Conservation (phyloP, 768 basidiomycete genomes). For the Auricularia heimuer region DNA sequence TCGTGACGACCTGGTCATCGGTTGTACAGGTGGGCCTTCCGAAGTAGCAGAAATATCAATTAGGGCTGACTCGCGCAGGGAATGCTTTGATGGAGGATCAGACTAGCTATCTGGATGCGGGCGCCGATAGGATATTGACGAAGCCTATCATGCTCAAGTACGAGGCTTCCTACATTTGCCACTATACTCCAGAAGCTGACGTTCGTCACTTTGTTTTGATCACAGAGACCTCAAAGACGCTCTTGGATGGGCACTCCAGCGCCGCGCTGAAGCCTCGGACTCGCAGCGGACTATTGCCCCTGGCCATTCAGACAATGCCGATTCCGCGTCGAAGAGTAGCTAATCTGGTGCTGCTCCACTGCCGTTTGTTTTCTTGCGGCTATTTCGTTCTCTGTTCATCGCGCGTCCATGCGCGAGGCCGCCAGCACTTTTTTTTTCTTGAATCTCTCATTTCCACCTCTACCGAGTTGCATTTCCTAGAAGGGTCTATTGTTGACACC, state of each 20-base stretch:
- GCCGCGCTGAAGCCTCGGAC: too few species aligned
- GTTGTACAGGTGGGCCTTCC: constrained; percentile 11
- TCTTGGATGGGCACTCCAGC: not conserved
- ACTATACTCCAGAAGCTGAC: not conserved
- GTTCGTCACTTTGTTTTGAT: not conserved
- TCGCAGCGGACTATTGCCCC: too few species aligned
- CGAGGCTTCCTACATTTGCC: not conserved
- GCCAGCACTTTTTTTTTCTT: too few species aligned
- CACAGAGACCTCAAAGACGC: not conserved
- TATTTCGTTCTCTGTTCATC: too few species aligned
- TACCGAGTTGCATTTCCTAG: too few species aligned
- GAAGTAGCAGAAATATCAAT: constrained; percentile 8
- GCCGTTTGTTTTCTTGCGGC: too few species aligned
- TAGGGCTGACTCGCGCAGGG: constrained; percentile 13
- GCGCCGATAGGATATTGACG: constrained; percentile 17
- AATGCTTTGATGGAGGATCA: constrained; percentile 27
- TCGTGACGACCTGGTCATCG: constrained; percentile 27
- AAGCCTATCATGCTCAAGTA: constrained; percentile 14
- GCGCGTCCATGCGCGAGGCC: too few species aligned
- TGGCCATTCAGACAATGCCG: too few species aligned
- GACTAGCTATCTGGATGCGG: constrained; percentile 19
- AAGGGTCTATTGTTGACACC: too few species aligned
- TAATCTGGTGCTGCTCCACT: too few species aligned
- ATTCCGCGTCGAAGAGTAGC: too few species aligned
- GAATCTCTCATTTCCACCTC: too few species aligned